Conservation (phyloP, 208 protist species). For the Trypanosoma melophagium region DNA sequence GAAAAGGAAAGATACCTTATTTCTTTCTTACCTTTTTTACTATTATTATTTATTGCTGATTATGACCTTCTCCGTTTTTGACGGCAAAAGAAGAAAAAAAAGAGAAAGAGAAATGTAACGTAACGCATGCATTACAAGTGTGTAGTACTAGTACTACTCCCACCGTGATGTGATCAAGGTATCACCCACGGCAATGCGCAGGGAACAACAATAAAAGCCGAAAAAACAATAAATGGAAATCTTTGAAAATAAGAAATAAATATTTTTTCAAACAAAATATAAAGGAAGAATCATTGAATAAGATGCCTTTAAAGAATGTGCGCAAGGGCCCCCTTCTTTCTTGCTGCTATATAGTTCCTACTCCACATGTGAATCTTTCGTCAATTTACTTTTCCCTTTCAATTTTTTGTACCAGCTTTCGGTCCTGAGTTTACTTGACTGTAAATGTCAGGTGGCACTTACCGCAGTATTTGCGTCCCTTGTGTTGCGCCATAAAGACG, state of each 20-base stretch:
- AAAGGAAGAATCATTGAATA: no score
- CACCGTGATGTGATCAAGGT: no score
- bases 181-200: no score
- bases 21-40: neutral
- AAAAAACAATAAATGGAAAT: no score
- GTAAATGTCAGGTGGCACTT: conserved; percentile 82
- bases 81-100: conserved; percentile 18
- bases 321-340: no score
- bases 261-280: no score
- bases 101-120: neutral
- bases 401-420: neutral
- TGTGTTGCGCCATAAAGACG: conserved; percentile 96
- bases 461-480: conserved; percentile 98
- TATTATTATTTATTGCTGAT: neutral
- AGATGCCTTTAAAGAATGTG: no score
- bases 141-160: neutral
- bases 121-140: neutral
- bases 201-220: no score
- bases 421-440: conserved; percentile 6
- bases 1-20: conserved; percentile 15
- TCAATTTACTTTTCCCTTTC: neutral
- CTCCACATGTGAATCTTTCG: no score
- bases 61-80: neutral
- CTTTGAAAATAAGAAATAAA: no score
- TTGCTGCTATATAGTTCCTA: no score